Evolutionary conservation across 371 early-diverging fungal species (phyloP).

Genomic region (Mucor circinelloides): DNA sequence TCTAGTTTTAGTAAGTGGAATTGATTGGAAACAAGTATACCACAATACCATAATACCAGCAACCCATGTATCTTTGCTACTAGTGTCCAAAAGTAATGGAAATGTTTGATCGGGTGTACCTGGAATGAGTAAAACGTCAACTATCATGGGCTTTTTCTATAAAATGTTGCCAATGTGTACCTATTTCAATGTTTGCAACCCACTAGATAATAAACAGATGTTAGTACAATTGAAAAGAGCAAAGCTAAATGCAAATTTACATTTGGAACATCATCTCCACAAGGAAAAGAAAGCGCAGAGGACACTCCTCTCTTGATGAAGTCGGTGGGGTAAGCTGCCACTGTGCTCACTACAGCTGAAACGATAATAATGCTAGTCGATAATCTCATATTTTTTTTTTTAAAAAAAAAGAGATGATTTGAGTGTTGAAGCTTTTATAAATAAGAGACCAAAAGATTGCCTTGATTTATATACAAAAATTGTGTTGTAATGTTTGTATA

Average conservation of each 20-base stretch:
- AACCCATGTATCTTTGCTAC: constrained; percentile 1
- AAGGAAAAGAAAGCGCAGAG: not conserved
- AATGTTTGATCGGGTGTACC: not conserved
- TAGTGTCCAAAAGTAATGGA: constrained; percentile 5
- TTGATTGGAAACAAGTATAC: not conserved
- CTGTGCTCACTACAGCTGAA: not conserved
- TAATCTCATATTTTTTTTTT: not conserved
- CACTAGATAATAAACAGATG: not conserved
- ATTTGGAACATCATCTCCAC: not conserved
- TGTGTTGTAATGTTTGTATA: not conserved
- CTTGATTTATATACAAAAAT: not conserved
- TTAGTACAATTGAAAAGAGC: not conserved
- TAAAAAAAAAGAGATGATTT: not conserved
- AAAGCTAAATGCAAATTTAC: not conserved
- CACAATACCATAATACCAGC: constrained; percentile 9
- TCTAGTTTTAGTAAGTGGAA: not conserved
- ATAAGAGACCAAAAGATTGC: not conserved
- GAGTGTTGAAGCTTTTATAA: not conserved
- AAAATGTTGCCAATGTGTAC: not conserved
- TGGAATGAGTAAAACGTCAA: not conserved
- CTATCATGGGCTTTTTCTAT: not conserved
- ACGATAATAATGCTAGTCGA: not conserved
- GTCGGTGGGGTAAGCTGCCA: not conserved
- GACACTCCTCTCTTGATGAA: not conserved
- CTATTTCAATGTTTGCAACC: not conserved